Conservation (phyloP, 768 basidiomycete genomes). For the Tricholoma sp. region DNA sequence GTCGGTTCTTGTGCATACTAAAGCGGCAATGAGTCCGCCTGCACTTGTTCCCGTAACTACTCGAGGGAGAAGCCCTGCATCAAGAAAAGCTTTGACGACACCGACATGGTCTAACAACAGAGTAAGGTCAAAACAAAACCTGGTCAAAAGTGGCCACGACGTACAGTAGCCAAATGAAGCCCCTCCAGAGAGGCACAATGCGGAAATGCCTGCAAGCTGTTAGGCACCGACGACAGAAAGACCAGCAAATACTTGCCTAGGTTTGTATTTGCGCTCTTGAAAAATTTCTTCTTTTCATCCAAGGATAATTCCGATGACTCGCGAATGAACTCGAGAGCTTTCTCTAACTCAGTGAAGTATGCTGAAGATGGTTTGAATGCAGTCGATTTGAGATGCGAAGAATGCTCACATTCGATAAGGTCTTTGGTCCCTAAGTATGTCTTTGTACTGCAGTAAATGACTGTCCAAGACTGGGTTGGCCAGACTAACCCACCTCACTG, state of each 20-base stretch:
- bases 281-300: conserved; percentile 91
- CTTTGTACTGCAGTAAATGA: conserved; percentile 33
- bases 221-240: background rate
- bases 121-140: conserved; percentile 1
- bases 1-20: conserved; percentile 85
- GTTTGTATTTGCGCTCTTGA: conserved; percentile 84
- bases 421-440: conserved; percentile 91
- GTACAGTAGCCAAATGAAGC: conserved; percentile 92
- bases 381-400: background rate
- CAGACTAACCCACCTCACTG: conserved; percentile 68
- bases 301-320: conserved; percentile 65
- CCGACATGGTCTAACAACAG: conserved; percentile 70
- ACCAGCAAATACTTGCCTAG: conserved; percentile 43
- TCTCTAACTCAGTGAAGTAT: conserved; percentile 76
- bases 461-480: conserved; percentile 3
- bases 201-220: conserved; percentile 51
- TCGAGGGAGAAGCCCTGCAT: conserved; percentile 79
- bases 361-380: conserved; percentile 38
- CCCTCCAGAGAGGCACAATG: conserved; percentile 93
- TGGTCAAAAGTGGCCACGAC: conserved; percentile 15
- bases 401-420: conserved; percentile 69
- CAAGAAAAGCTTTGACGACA: conserved; percentile 87
- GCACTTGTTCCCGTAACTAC: conserved; percentile 96
- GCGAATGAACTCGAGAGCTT: conserved; percentile 70
- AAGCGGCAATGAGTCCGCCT: conserved; percentile 72